Conservation (phyloP, 2,329 filamentous ascomycete species). For the Clonostachys rhizophaga region DNA sequence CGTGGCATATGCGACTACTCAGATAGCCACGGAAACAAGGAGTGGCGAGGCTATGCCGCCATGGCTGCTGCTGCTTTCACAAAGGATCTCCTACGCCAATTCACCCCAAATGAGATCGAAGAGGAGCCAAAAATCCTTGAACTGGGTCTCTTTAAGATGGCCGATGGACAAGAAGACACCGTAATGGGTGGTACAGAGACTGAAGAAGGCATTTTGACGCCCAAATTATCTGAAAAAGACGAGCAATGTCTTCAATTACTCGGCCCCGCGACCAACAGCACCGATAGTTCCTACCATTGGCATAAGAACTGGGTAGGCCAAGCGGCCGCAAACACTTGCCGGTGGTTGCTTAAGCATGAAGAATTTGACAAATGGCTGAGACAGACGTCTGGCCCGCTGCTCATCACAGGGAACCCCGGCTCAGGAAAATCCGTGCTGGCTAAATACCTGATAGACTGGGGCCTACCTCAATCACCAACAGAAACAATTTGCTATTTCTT, state of each 20-base stretch:
- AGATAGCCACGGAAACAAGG: slow-evolving; percentile 19
- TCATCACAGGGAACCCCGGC: slow-evolving; percentile 30
- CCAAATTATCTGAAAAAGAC: slow-evolving; percentile 2
- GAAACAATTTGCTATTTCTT: slow-evolving; percentile 34
- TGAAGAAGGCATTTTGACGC: not conserved
- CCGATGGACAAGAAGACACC: not conserved
- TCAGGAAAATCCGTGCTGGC: slow-evolving; percentile 31
- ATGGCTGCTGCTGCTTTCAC: slow-evolving; percentile 15
- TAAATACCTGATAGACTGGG: slow-evolving; percentile 20
- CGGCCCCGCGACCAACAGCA: slow-evolving; percentile 1
- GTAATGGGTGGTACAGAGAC: not conserved
- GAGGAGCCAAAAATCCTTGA: no score
- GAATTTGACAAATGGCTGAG: slow-evolving; percentile 19
- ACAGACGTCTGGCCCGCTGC: slow-evolving; percentile 15
- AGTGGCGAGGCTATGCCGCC: slow-evolving; percentile 18
- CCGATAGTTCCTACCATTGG: slow-evolving; percentile 15
- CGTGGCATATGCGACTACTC: slow-evolving; percentile 25
- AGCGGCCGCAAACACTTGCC: slow-evolving; percentile 8
- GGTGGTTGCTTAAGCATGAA: slow-evolving; percentile 22
- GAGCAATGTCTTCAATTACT: slow-evolving; percentile 8
- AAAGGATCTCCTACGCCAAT: slow-evolving; percentile 7
- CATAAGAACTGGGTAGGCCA: slow-evolving; percentile 6
- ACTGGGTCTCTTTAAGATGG: not conserved
- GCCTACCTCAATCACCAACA: slow-evolving; percentile 6
- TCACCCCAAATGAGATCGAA: not conserved